Evolutionary conservation across 2,329 filamentous ascomycete species (phyloP), one percentile per base, ranked within the genome.

Genomic region (Fusarium algeriense): DNA sequence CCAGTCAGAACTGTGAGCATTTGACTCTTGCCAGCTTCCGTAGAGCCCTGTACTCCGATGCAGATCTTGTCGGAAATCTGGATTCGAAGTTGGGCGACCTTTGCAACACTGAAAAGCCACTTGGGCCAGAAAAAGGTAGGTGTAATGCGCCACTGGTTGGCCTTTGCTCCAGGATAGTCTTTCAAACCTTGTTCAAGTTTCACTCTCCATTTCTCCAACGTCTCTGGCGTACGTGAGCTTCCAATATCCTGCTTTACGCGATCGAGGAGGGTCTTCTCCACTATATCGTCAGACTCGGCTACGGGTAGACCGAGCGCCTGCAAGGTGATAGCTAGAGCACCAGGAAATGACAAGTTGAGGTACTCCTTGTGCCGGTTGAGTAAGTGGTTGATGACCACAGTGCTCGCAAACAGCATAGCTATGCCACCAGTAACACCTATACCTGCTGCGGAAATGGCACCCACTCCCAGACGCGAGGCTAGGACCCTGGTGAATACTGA

Each of bases 21-120:
- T n/a, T 64, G 58, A 5, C 61, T 64, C 3, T 64, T 64, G 0
- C 61, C 58, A 20, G 61, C 58, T 11, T 64, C 58, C 1, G 40
- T 46, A 2, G 61, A 55, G 1, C 61, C 61, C 15, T 64, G 58
- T 0, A 64, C 61, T 0, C 61, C 61, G 6, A 64, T 64, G 4
- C 46, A 63, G 6, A 64, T 19, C 7, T 62, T 64, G 7, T 41
- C 28, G 2, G 50, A 40, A 1, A 41, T 38, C 8, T 62, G 57
- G 2, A 62, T 44, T 0, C 61, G 61, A 28, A 63, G 61, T 11
- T 63, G 34, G 0, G 40, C 35, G 3, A 63, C 46, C 15, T 20
- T 20, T 6, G 46, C 41, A 14, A 64, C 46, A 6, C 20, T 41
- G 15, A 63, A 55, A 0, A 64, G 41, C 61, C 58, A 64, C 6